Evolutionary conservation across 192 early-diverging fungal species (phyloP).

Genomic region (Phlyctochytrium arcticum): DNA sequence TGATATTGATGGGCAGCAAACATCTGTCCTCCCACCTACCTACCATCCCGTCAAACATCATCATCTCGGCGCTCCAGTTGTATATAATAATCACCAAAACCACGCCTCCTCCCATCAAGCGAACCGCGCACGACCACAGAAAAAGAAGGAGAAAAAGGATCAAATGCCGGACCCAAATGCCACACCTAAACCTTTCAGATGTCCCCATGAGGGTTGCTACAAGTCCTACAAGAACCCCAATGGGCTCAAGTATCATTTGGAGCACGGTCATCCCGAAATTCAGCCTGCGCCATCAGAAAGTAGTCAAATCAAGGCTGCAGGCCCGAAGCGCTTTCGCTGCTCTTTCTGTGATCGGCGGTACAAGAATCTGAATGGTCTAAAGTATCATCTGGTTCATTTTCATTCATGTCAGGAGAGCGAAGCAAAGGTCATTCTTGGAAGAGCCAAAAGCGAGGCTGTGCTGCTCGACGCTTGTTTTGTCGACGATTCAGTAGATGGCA

Average conservation of each 20-base stretch:
- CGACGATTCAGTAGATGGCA: not conserved
- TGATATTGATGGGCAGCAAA: not conserved
- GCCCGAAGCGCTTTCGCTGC: slow-evolving; percentile 49
- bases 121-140: not conserved
- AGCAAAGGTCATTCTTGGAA: not conserved
- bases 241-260: slow-evolving; percentile 95
- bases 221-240: slow-evolving; percentile 98
- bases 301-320: not conserved
- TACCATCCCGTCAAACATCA: not conserved
- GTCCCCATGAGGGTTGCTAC: slow-evolving; percentile 75
- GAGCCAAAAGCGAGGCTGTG: not conserved
- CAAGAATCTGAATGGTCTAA: slow-evolving; percentile 95
- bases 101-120: not conserved
- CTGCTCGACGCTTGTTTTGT: not conserved
- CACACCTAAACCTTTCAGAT: slow-evolving; percentile 45
- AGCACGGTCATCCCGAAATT: slow-evolving; percentile 69
- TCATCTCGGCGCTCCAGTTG: not conserved
- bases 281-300: not conserved
- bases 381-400: slow-evolving; percentile 92
- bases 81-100: not conserved
- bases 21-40: not conserved
- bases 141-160: slow-evolving; percentile 1
- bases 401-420: slow-evolving; percentile 38
- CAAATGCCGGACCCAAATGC: not conserved
- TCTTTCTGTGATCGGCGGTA: slow-evolving; percentile 88